phyloP scores from a whole-genome alignment of 1,284 basidiomycete genomes.

The Entoloma clypeatum region DNA sequence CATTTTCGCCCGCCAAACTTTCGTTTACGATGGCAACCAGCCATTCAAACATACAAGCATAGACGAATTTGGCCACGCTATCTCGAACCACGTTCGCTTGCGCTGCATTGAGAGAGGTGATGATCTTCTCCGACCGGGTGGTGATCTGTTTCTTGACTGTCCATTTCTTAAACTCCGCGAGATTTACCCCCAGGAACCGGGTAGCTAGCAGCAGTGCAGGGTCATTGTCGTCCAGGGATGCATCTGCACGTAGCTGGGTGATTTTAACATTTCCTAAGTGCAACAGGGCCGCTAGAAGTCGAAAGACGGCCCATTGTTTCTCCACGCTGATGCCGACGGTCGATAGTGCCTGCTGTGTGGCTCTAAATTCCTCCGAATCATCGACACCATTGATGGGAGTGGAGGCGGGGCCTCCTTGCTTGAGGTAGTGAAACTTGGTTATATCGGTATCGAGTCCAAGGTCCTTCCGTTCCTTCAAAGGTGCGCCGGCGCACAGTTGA shows the following conservation, averaged over 20 bases:
- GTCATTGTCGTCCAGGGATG: constrained; percentile 84
- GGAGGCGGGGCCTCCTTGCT: constrained; percentile 86
- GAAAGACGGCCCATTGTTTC: constrained; percentile 98
- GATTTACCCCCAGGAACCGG: constrained; percentile 85
- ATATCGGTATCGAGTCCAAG: constrained; percentile 85
- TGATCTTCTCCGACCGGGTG: constrained; percentile 94
- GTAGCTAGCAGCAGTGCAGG: constrained; percentile 79
- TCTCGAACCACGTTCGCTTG: constrained; percentile 97
- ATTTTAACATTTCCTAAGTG: constrained; percentile 98
- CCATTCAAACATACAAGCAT: constrained; percentile 99
- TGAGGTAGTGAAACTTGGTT: constrained; percentile 89
- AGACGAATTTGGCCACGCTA: constrained; percentile 97
- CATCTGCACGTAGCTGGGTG: constrained; percentile 78
- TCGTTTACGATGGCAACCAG: constrained; percentile 96
- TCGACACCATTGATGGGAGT: constrained; percentile 91
- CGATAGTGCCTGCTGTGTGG: constrained; percentile 91
- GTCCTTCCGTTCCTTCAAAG: constrained; percentile 92
- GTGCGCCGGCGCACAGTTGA: constrained; percentile 96
- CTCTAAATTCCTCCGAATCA: constrained; percentile 92
- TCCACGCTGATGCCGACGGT: constrained; percentile 97
- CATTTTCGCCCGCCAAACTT: constrained; percentile 87
- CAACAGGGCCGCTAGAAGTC: constrained; percentile 87
- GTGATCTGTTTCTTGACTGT: constrained; percentile 97
- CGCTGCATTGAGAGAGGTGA: constrained; percentile 79
- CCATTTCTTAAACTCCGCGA: constrained; percentile 98